Conservation (phyloP, 352 stramenopile species). For the Pythium aristosporum region DNA sequence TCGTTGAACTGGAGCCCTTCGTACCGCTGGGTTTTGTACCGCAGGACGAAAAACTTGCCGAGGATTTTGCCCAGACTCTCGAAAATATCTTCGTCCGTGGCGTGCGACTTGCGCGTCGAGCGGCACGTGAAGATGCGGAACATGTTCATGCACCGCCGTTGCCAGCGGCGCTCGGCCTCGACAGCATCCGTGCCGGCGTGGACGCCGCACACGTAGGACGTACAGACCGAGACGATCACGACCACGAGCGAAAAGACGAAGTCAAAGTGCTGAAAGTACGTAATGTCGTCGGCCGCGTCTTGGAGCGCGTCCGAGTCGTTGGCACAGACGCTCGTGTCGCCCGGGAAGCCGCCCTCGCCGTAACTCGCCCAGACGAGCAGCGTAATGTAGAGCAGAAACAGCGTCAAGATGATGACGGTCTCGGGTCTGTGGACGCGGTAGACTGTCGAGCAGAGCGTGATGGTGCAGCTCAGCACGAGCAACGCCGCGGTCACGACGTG, state of each 20-base stretch:
- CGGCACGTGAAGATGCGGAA: constrained; percentile 61
- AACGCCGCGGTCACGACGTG: constrained; percentile 43
- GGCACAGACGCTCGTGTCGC: constrained; percentile 46
- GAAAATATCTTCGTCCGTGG: constrained; percentile 67
- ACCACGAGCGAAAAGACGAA: constrained; percentile 56
- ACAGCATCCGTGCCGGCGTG: constrained; percentile 51
- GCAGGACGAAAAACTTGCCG: constrained; percentile 74
- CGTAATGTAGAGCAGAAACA: constrained; percentile 56
- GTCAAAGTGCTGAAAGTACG: constrained; percentile 69
- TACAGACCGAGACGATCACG: constrained; percentile 38
- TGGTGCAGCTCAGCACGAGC: constrained; percentile 36
- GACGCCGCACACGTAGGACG: constrained; percentile 68
- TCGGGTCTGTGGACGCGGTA: constrained; percentile 56
- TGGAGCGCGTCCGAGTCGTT: constrained; percentile 58
- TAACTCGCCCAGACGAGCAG: constrained; percentile 62
- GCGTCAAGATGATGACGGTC: constrained; percentile 51
- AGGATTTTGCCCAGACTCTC: constrained; percentile 59
- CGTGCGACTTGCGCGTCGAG: constrained; percentile 27
- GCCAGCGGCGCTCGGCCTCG: constrained; percentile 64
- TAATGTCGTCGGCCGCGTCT: constrained; percentile 53
- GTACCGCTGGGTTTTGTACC: constrained; percentile 64
- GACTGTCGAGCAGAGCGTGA: constrained; percentile 55
- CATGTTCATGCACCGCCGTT: constrained; percentile 58
- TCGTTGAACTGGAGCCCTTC: constrained; percentile 71
- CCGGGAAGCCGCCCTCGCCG: constrained; percentile 50